Percentiles rank a stretch among this genome's conserved stretches.
Evolutionary conservation across 1,284 basidiomycete species (phyloP).

Genomic region (Sutorius eximius): DNA sequence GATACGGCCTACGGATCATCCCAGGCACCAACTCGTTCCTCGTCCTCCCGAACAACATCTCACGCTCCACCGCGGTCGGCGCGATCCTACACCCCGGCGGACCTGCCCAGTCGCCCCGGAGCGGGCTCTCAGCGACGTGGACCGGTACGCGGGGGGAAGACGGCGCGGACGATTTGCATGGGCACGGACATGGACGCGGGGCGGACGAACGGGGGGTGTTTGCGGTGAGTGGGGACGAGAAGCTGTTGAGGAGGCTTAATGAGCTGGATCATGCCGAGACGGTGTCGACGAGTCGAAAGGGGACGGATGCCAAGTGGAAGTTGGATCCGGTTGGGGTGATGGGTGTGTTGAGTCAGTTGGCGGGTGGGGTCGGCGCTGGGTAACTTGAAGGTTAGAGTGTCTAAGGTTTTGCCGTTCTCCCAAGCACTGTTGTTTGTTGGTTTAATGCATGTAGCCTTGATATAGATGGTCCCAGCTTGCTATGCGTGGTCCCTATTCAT

Average conservation of each 20-base stretch:
- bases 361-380: constrained; percentile 5
- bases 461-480: too few relatives aligned
- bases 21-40: constrained; percentile 79
- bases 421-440: too few relatives aligned
- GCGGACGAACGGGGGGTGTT: constrained; percentile 60
- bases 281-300: constrained; percentile 62
- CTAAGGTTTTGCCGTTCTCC: too few relatives aligned
- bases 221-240: constrained; percentile 72
- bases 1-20: constrained; percentile 78
- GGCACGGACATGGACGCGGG: background rate
- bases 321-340: constrained; percentile 47
- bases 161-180: background rate
- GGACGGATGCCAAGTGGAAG: constrained; percentile 77
- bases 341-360: constrained; percentile 33
- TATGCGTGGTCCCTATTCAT: too few relatives aligned
- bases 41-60: constrained; percentile 82
- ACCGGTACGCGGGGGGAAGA: background rate
- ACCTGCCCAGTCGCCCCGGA: constrained; percentile 52
- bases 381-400: too few relatives aligned
- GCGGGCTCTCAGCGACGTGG: constrained; percentile 14
- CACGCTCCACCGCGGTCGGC: constrained; percentile 77
- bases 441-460: too few relatives aligned
- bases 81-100: constrained; percentile 70
- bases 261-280: constrained; percentile 74
- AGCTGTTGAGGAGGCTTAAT: constrained; percentile 68